A percentile compares a stretch with the other conserved stretches of the same genome.
Evolutionary conservation across 768 basidiomycete species (phyloP).

Genomic region (Naganishia randhawae): DNA sequence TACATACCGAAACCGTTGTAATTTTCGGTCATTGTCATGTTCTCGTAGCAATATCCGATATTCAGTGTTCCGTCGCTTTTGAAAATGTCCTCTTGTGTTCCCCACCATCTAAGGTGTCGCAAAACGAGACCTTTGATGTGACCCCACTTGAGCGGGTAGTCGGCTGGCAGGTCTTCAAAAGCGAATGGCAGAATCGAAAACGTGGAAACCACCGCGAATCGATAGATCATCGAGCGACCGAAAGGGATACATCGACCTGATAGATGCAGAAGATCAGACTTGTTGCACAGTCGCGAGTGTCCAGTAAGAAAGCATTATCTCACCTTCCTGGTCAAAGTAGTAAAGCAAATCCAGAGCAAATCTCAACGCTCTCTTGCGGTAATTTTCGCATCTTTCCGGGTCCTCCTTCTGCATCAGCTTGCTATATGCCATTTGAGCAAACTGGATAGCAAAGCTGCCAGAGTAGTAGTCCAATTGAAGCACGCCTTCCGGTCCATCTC

Average conservation of each 20-base stretch:
- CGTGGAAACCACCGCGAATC: conserved; percentile 75
- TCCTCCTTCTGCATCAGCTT: conserved; percentile 56
- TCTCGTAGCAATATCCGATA: conserved; percentile 67
- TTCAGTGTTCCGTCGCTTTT: conserved; percentile 66
- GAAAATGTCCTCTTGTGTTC: conserved; percentile 57
- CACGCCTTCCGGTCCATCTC: conserved; percentile 72
- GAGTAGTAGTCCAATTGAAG: conserved; percentile 77
- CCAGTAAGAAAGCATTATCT: conserved; percentile 22
- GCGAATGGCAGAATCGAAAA: conserved; percentile 73
- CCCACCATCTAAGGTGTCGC: conserved; percentile 70
- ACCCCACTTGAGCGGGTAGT: conserved; percentile 66
- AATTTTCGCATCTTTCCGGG: conserved; percentile 63
- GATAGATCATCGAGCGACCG: conserved; percentile 70
- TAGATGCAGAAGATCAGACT: neutral
- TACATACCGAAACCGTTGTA: conserved; percentile 58
- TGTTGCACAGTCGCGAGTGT: neutral
- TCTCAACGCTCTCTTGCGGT: conserved; percentile 60
- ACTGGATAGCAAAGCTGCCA: conserved; percentile 74
- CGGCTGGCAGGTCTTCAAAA: conserved; percentile 58
- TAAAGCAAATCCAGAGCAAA: conserved; percentile 70
- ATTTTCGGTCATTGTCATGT: conserved; percentile 69
- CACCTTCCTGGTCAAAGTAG: conserved; percentile 71
- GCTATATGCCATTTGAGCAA: conserved; percentile 67
- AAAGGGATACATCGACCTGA: conserved; percentile 70
- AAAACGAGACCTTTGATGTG: conserved; percentile 69